Conservation (phyloP, 345 rosid genomes). For the Salix suchowensis region DNA sequence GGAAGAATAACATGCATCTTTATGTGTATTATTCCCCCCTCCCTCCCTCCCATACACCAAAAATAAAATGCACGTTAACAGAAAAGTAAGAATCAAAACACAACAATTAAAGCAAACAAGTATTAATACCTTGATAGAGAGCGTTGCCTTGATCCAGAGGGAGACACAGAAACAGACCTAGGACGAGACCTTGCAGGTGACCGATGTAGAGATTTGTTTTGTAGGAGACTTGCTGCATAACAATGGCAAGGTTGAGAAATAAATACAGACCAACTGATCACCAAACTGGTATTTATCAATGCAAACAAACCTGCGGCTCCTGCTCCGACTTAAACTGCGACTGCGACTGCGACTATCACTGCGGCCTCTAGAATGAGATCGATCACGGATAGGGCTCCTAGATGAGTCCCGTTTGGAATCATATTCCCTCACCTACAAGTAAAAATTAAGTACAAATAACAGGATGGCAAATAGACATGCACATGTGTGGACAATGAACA, state of each 20-base stretch:
- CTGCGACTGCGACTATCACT: slow-evolving; percentile 46
- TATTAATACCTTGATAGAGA: slow-evolving; percentile 65
- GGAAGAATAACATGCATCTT: not conserved
- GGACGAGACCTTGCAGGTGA: slow-evolving; percentile 70
- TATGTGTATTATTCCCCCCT: not conserved
- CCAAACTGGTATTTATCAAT: not conserved
- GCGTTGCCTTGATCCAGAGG: slow-evolving; percentile 58
- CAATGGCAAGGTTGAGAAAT: slow-evolving; percentile 8
- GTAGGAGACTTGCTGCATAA: slow-evolving; percentile 72
- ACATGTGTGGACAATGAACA: not conserved
- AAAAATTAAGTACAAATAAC: not conserved
- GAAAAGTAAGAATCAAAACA: not conserved
- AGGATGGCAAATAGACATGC: not conserved
- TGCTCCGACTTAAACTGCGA: slow-evolving; percentile 34
- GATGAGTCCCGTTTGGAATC: slow-evolving; percentile 33
- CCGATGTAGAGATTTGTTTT: slow-evolving; percentile 48
- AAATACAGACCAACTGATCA: slow-evolving; percentile 3
- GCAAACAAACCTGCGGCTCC: slow-evolving; percentile 52
- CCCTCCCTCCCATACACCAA: not conserved
- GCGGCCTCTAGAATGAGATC: slow-evolving; percentile 25
- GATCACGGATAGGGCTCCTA: slow-evolving; percentile 29
- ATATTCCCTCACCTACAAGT: slow-evolving; percentile 28
- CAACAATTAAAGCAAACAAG: not conserved
- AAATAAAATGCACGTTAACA: not conserved
- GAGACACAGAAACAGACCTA: slow-evolving; percentile 57